A percentile compares a stretch with the other conserved stretches of the same genome.
Evolutionary conservation across 2,329 filamentous ascomycete species (phyloP).

Genomic region (Fusarium lateritium): DNA sequence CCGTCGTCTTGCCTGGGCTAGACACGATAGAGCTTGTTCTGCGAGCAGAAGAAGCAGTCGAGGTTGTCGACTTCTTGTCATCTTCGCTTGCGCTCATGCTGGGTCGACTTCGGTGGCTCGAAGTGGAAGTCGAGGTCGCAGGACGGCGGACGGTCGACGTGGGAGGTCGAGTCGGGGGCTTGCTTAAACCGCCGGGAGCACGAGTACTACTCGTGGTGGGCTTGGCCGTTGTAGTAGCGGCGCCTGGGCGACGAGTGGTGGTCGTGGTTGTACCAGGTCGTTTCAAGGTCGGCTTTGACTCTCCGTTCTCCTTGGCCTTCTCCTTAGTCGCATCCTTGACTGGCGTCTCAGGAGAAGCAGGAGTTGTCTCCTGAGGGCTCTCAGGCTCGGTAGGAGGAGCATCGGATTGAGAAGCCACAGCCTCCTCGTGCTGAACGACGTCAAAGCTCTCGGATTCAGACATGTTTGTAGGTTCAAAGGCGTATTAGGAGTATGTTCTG

Average conservation of each 20-base stretch:
- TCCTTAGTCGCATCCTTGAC: conserved; percentile 56
- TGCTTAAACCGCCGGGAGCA: conserved; percentile 60
- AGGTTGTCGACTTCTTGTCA: conserved; percentile 62
- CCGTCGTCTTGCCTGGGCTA: conserved; percentile 55
- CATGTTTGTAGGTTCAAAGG: conserved; percentile 53
- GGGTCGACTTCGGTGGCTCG: conserved; percentile 63
- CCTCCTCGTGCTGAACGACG: conserved; percentile 61
- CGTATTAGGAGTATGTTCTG: conserved; percentile 35
- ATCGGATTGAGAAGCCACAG: conserved; percentile 52
- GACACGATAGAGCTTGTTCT: conserved; percentile 62
- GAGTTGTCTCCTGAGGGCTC: conserved; percentile 49
- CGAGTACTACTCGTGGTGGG: conserved; percentile 54
- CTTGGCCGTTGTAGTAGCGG: conserved; percentile 45
- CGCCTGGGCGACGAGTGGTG: conserved; percentile 38
- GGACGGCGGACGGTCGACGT: conserved; percentile 54
- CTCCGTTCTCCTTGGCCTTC: conserved; percentile 51
- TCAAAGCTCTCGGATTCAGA: conserved; percentile 65
- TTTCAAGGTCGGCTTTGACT: conserved; percentile 53
- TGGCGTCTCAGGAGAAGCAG: conserved; percentile 53
- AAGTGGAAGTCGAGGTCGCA: conserved; percentile 55
- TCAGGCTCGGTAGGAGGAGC: conserved; percentile 44
- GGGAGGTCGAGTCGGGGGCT: conserved; percentile 65
- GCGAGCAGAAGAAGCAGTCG: conserved; percentile 56
- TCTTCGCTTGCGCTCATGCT: conserved; percentile 66
- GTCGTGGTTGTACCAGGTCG: conserved; percentile 53